A percentile compares a stretch with the other conserved stretches of the same genome.
phyloP scores from a whole-genome alignment of 148 eudicot species.

The Rhododendron ovatum region DNA sequence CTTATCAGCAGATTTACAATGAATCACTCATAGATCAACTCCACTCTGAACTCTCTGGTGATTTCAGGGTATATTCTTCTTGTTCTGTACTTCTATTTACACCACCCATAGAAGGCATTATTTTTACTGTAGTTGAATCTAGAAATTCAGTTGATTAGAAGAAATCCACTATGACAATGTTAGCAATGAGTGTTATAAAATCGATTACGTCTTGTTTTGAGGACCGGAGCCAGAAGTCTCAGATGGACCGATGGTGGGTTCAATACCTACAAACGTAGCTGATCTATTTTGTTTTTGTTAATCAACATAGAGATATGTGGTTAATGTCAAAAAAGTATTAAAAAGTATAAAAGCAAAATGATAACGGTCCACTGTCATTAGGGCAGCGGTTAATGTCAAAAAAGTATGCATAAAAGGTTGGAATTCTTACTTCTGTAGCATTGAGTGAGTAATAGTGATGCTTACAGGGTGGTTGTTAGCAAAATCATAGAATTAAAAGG shows the following conservation, averaged over 20 bases:
- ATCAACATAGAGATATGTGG: background rate
- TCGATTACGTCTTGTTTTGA: background rate
- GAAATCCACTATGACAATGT: background rate
- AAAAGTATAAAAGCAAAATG: no score
- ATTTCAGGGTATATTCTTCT: slow-evolving; percentile 38
- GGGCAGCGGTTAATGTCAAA: background rate
- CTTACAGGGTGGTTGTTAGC: background rate
- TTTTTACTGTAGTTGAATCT: background rate
- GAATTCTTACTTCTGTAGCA: background rate
- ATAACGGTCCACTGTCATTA: background rate
- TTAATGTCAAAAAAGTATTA: no score
- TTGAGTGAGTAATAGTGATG: background rate
- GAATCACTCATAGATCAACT: slow-evolving; percentile 49
- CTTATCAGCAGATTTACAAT: slow-evolving; percentile 54
- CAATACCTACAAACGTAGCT: background rate
- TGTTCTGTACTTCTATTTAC: background rate
- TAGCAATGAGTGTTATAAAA: background rate
- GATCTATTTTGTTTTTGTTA: background rate
- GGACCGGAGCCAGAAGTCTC: background rate
- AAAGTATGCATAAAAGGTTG: background rate
- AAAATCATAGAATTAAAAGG: background rate
- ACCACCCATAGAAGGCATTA: background rate
- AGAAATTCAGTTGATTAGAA: background rate
- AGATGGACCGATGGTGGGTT: background rate
- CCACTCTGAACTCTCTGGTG: slow-evolving; percentile 65